A percentile compares a stretch with the other conserved stretches of the same genome.
Conservation (phyloP, 202 grass and related monocot genomes). For the Zizania palustris region DNA sequence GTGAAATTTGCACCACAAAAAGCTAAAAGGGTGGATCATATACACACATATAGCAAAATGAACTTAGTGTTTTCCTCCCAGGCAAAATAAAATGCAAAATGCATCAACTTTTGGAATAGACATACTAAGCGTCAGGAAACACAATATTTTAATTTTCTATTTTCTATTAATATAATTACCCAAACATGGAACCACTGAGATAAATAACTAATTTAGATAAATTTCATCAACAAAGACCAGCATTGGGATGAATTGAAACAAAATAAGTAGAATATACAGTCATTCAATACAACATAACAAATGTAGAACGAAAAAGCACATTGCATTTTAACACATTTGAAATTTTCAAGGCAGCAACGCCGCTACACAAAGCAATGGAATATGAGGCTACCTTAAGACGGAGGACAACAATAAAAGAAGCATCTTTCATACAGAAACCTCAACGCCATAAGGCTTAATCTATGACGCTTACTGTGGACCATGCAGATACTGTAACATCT, state of each 20-base stretch:
- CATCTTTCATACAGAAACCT: constrained; percentile 24
- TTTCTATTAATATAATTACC: too few relatives aligned
- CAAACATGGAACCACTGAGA: not conserved
- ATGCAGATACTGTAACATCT: constrained; percentile 51
- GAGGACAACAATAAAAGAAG: constrained; percentile 41
- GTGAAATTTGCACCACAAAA: too few relatives aligned
- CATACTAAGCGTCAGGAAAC: too few relatives aligned
- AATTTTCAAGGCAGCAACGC: constrained; percentile 46
- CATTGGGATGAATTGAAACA: not conserved
- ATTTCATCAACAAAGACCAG: not conserved
- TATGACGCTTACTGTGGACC: constrained; percentile 58
- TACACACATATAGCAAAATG: too few relatives aligned
- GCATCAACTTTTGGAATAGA: too few relatives aligned
- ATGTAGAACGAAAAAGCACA: not conserved
- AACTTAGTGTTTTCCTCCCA: too few relatives aligned
- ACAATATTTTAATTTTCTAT: too few relatives aligned
- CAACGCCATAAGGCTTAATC: constrained; percentile 50
- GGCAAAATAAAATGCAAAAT: too few relatives aligned
- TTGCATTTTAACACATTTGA: not conserved
- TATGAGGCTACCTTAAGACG: constrained; percentile 56
- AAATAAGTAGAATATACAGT: not conserved
- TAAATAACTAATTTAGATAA: not conserved
- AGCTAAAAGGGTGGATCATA: too few relatives aligned
- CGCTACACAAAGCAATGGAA: constrained; percentile 64
- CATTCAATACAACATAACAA: not conserved